Evolutionary conservation across 2,329 filamentous ascomycete species (phyloP), one percentile per base, ranked within the genome.

Genomic region (Emericellopsis atlantica): DNA sequence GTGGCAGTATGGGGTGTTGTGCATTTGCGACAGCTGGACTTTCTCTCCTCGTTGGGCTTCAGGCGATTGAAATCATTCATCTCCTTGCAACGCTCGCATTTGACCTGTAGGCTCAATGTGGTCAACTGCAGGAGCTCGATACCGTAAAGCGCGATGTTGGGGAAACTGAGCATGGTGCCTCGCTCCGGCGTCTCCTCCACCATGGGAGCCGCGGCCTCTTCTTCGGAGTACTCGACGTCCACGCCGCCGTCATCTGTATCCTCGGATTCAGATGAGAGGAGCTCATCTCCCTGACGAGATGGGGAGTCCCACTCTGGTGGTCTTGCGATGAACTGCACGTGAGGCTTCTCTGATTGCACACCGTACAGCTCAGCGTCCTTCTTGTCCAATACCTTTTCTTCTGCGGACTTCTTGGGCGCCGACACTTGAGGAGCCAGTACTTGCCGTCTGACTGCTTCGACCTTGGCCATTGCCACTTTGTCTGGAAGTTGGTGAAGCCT

Each of bases 21-120:
- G 51, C 78, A 81, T 49, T 79, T 79, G 43, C 64, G 72, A 58
- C 79, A 82, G 50, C 62, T 70, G 31, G 64, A 54, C 2, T 61
- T 55, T 53, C 75, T 76, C 45, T 69, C 65, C 1, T 55, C 46
- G 10, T 69, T 69, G 36, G 78, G 70, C 43, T 73, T 76, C 8
- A 90, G 64, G 21, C 76, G 76, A 7, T 75, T 74, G 33, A 89
- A 61, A 46, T 92, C 86, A 51, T 79, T 77, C 11, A 69, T 57
- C 4, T 83, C 81, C 56, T 81, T 88, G 67, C 86, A 93, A 32
- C 86, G 75, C 40, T 80, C 76, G 56, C 86, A 93, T 55, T 88
- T 89, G 46, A 87, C 67, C 4, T 74, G 81, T 46, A 92, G 65
- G 43, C 74, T 79, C 26, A 92, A 63, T 21, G 74, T 67, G 0